Percentiles rank a stretch among this genome's conserved stretches.
These are phyloP conservation scores for Botrytis aclada DNA, from an alignment of 2,329 filamentous ascomycete genomes.

Conservation along the genomic window DNA sequence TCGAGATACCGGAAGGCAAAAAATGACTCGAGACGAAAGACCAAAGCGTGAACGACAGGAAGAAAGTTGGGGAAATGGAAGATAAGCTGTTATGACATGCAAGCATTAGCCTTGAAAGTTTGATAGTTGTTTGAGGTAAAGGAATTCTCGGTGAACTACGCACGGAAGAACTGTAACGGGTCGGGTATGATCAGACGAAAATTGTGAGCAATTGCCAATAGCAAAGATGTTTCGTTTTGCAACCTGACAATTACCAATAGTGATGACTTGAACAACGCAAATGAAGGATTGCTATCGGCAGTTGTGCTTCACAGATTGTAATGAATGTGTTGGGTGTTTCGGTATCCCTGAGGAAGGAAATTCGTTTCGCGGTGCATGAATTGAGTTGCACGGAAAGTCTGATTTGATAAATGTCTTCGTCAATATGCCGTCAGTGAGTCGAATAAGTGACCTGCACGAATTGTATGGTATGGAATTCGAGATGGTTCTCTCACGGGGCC, in stretches of 20 bases:
- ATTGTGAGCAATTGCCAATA: slow-evolving; percentile 5
- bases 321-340: slow-evolving; percentile 11
- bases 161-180: slow-evolving; percentile 13
- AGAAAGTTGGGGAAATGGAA: slow-evolving; percentile 4
- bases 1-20: not conserved
- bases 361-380: slow-evolving; percentile 16
- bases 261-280: not conserved
- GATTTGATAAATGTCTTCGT: not conserved
- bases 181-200: slow-evolving; percentile 11
- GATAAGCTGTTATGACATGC: slow-evolving; percentile 10
- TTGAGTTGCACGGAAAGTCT: slow-evolving; percentile 4
- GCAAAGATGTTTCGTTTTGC: slow-evolving; percentile 11
- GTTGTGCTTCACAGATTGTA: slow-evolving; percentile 9
- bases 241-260: not conserved
- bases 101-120: slow-evolving; percentile 19
- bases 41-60: not conserved
- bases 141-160: slow-evolving; percentile 15
- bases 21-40: not conserved
- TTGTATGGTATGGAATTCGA: not conserved
- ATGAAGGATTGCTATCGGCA: not conserved
- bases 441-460: slow-evolving; percentile 17
- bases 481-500: not conserved
- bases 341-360: slow-evolving; percentile 15
- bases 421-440: not conserved
- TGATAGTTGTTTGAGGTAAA: not conserved